Conservation (phyloP, 2,329 filamentous ascomycete species). For the Biscogniauxia mediterranea region DNA sequence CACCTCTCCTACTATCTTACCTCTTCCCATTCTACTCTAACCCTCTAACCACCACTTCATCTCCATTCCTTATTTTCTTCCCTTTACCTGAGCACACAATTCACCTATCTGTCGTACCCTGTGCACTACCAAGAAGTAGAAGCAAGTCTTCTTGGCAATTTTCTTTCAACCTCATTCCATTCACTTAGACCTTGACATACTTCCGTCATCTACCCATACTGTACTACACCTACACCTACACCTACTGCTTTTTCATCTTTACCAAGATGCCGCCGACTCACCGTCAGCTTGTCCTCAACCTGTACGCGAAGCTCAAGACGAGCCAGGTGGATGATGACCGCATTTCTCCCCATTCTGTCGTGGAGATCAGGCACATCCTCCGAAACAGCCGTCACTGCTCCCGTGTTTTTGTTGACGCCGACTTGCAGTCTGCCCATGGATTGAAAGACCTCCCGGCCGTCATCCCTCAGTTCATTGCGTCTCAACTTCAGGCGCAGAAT, state of each 20-base stretch:
- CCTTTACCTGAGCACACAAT: not conserved
- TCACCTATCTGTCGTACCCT: not conserved
- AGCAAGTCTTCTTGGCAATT: too few relatives aligned
- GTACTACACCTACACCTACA: not conserved
- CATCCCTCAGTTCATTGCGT: slow-evolving; percentile 38
- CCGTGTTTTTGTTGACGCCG: slow-evolving; percentile 11
- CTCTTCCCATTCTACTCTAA: not conserved
- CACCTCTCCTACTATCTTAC: not conserved
- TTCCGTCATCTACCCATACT: too few relatives aligned
- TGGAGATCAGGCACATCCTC: slow-evolving; percentile 29
- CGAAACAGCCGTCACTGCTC: slow-evolving; percentile 13
- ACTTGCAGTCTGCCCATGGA: not conserved
- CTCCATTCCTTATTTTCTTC: not conserved
- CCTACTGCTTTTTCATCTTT: slow-evolving; percentile 3
- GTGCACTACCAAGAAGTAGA: too few relatives aligned
- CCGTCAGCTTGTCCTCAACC: slow-evolving; percentile 14
- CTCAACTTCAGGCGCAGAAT: slow-evolving; percentile 40
- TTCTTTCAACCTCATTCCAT: too few relatives aligned
- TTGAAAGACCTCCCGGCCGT: slow-evolving; percentile 6
- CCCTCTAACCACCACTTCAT: not conserved
- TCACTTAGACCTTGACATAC: too few relatives aligned
- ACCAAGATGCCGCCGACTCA: slow-evolving; percentile 12
- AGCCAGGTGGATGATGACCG: slow-evolving; percentile 24
- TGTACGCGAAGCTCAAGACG: slow-evolving; percentile 22
- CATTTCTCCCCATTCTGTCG: slow-evolving; percentile 22